These are phyloP conservation scores for Kwoniella botswanensis DNA, from an alignment of 768 basidiomycete species.

Conservation along the genomic window DNA sequence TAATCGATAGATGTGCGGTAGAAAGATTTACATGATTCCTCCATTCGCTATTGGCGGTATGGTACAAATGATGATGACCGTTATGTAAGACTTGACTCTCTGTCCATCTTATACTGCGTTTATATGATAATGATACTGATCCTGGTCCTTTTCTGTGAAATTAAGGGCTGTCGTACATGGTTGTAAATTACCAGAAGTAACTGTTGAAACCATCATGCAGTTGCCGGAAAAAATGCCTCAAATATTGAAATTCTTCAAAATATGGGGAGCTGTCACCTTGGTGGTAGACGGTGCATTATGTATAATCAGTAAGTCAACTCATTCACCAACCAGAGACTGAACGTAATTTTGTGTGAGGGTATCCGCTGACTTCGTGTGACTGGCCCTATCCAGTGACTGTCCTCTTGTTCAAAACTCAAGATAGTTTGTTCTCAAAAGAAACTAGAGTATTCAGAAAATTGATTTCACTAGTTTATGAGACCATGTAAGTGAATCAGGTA, in stretches of 20 bases:
- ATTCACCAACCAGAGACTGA: not conserved
- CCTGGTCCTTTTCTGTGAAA: not conserved
- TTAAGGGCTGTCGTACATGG: constrained; percentile 17
- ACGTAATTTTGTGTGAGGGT: not conserved
- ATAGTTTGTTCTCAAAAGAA: constrained; percentile 20
- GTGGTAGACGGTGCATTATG: constrained; percentile 18
- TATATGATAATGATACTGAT: not conserved
- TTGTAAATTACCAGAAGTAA: constrained; percentile 13
- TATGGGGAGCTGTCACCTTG: constrained; percentile 20
- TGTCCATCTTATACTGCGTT: no score
- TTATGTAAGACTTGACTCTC: constrained; percentile 2
- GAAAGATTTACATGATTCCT: constrained; percentile 17
- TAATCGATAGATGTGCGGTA: constrained; percentile 12
- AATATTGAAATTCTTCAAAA: constrained; percentile 15
- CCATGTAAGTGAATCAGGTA: constrained; percentile 11
- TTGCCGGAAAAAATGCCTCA: constrained; percentile 4
- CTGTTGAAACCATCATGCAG: constrained; percentile 3
- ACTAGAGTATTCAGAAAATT: constrained; percentile 14
- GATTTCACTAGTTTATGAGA: constrained; percentile 18
- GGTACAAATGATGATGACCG: constrained; percentile 22
- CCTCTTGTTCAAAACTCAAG: constrained; percentile 15
- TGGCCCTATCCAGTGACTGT: constrained; percentile 10
- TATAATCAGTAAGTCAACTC: constrained; percentile 8
- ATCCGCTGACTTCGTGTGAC: not conserved
- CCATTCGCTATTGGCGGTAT: constrained; percentile 20